These are phyloP conservation scores for Arxiozyma slooffiae DNA, from an alignment of 1,139 yeast species.

Conservation along the genomic window DNA sequence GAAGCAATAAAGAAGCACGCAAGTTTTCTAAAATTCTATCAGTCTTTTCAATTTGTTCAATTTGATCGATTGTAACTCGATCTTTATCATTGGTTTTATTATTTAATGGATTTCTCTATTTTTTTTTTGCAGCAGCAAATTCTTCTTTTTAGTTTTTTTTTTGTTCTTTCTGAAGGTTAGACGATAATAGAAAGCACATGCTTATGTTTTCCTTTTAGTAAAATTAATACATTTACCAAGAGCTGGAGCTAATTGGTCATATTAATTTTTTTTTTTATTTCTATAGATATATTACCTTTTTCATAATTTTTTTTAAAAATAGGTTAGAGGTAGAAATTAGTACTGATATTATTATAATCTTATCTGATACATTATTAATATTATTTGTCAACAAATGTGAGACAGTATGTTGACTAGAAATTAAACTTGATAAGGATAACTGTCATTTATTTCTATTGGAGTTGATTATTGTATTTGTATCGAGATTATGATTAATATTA, in stretches of 20 bases:
- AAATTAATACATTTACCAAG: constrained; percentile 24
- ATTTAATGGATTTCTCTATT: not conserved
- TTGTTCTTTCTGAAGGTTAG: constrained; percentile 6
- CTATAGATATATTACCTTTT: constrained; percentile 33
- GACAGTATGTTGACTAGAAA: not conserved
- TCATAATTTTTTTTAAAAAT: constrained; percentile 24
- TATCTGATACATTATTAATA: not conserved
- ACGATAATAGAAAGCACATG: constrained; percentile 19
- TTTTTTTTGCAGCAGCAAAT: too few relatives aligned
- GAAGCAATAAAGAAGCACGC: constrained; percentile 4
- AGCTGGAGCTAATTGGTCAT: constrained; percentile 23
- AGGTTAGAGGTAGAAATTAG: not conserved
- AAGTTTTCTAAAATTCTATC: constrained; percentile 6
- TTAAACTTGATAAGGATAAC: not conserved
- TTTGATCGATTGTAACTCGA: not conserved
- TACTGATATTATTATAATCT: not conserved
- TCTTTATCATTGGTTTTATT: not conserved
- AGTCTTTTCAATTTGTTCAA: constrained; percentile 3
- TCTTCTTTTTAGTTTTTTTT: constrained; percentile 2
- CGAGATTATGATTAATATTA: too few relatives aligned
- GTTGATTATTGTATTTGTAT: not conserved
- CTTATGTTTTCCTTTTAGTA: constrained; percentile 17
- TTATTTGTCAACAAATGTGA: not conserved
- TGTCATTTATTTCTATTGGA: not conserved
- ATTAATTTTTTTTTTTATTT: constrained; percentile 31